phyloP scores from a whole-genome alignment of 768 basidiomycete genomes.

The Leucogyrophana mollusca region DNA sequence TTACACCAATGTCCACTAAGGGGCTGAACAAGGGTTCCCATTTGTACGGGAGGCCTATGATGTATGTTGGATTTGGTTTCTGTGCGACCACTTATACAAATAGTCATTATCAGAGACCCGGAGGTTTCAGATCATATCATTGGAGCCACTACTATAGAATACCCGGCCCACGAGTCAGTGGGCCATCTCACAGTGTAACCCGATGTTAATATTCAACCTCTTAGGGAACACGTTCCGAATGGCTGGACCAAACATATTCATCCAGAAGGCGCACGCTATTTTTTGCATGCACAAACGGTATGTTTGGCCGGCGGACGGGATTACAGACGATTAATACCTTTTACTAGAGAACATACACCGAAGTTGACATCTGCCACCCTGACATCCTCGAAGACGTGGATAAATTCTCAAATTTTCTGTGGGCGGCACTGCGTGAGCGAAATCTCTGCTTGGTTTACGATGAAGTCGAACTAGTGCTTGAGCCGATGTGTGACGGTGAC shows the following conservation, averaged over 20 bases:
- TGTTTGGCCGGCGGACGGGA: neutral
- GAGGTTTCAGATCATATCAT: too few relatives aligned
- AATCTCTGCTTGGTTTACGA: conserved; percentile 24
- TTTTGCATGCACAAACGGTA: conserved; percentile 17
- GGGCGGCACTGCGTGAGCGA: conserved; percentile 3
- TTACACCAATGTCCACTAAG: too few relatives aligned
- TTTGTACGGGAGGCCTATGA: too few relatives aligned
- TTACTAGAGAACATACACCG: conserved; percentile 45
- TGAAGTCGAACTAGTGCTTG: conserved; percentile 38
- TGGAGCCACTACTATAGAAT: too few relatives aligned
- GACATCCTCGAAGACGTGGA: conserved; percentile 27
- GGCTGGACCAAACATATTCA: conserved; percentile 19
- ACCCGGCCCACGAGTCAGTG: too few relatives aligned
- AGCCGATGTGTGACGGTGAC: conserved; percentile 24
- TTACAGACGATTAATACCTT: neutral
- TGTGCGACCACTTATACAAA: too few relatives aligned
- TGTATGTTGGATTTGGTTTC: too few relatives aligned
- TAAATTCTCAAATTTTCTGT: conserved; percentile 18
- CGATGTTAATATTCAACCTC: too few relatives aligned
- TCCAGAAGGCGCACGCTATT: conserved; percentile 22
- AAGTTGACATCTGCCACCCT: conserved; percentile 43
- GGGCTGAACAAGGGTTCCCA: too few relatives aligned
- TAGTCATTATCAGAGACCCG: too few relatives aligned
- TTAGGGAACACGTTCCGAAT: too few relatives aligned
- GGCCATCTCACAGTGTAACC: too few relatives aligned